These are phyloP conservation scores for Pulicaria dysenterica DNA, from an alignment of 129 eudicot species.

Conservation along the genomic window DNA sequence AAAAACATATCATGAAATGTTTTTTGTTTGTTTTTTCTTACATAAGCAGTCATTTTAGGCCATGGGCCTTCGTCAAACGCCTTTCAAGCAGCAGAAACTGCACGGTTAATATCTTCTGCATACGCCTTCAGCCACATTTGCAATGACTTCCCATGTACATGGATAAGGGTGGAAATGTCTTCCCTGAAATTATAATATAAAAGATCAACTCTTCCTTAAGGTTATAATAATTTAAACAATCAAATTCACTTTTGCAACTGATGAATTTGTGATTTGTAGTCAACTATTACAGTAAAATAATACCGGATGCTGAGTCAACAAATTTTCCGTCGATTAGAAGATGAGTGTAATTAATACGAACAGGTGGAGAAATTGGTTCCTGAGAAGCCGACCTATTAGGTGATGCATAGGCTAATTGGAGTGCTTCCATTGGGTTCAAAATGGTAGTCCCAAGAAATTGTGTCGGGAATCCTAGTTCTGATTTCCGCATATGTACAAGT, in stretches of 20 bases:
- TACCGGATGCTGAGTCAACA: too few species aligned
- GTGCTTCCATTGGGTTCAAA: too few species aligned
- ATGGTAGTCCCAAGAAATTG: too few species aligned
- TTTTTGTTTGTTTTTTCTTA: too few species aligned
- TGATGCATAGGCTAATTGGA: too few species aligned
- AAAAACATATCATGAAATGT: too few species aligned
- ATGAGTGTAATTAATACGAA: slow-evolving; percentile 47
- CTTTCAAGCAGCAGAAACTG: slow-evolving; percentile 53
- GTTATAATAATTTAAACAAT: not conserved
- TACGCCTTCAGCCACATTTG: slow-evolving; percentile 58
- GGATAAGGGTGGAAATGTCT: slow-evolving; percentile 60
- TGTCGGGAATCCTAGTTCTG: too few species aligned
- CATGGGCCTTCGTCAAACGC: slow-evolving; percentile 60
- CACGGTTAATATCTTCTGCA: slow-evolving; percentile 49
- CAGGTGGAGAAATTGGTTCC: slow-evolving; percentile 56
- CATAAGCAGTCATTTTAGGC: too few species aligned
- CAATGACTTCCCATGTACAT: slow-evolving; percentile 60
- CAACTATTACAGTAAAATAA: not conserved
- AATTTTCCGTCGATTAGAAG: slow-evolving; percentile 66
- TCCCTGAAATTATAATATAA: slow-evolving; percentile 29
- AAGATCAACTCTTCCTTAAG: not conserved
- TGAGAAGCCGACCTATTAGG: too few species aligned
- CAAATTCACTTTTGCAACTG: not conserved
- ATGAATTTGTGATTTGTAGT: not conserved
- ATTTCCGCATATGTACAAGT: too few species aligned